Conservation (phyloP, 2,329 filamentous ascomycete species). For the Fusarium ambrosium region DNA sequence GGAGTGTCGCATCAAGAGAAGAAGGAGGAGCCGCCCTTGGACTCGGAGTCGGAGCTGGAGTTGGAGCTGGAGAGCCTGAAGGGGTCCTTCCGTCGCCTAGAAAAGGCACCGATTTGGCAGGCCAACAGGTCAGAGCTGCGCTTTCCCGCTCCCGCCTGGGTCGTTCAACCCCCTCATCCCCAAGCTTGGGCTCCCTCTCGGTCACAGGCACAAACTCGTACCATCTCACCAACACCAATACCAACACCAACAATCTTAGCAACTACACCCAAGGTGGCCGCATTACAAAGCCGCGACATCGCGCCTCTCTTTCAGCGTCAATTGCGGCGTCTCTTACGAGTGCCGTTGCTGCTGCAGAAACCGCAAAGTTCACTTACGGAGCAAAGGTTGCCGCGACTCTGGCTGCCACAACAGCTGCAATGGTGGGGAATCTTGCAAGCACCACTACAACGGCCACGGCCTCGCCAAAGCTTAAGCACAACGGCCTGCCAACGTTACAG, state of each 20-base stretch:
- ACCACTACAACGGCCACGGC: slow-evolving; percentile 33
- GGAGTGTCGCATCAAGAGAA: slow-evolving; percentile 25
- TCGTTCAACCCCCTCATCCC: slow-evolving; percentile 40
- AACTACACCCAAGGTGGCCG: slow-evolving; percentile 44
- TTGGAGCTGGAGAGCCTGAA: slow-evolving; percentile 6
- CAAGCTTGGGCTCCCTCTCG: slow-evolving; percentile 28
- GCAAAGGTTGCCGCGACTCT: slow-evolving; percentile 36
- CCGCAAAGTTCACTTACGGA: slow-evolving; percentile 38
- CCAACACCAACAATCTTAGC: slow-evolving; percentile 22
- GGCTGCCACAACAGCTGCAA: slow-evolving; percentile 29
- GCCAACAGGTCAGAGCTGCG: slow-evolving; percentile 38
- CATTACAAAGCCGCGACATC: slow-evolving; percentile 45
- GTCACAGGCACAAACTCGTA: slow-evolving; percentile 26
- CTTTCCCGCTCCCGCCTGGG: slow-evolving; percentile 37
- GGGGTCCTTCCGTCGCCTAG: slow-evolving; percentile 37
- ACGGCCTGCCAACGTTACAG: slow-evolving; percentile 18
- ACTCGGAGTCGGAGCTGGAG: not conserved
- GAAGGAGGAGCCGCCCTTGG: slow-evolving; percentile 4
- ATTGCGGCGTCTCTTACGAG: slow-evolving; percentile 38
- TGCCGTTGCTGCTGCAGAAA: slow-evolving; percentile 38
- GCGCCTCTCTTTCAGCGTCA: slow-evolving; percentile 37
- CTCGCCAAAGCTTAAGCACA: slow-evolving; percentile 33
- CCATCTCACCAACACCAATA: slow-evolving; percentile 26
- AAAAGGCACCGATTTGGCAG: slow-evolving; percentile 39
- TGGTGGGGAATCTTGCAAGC: slow-evolving; percentile 31